Conservation (phyloP, 495 filamentous ascomycete genomes). For the Daldinia caldariorum region DNA sequence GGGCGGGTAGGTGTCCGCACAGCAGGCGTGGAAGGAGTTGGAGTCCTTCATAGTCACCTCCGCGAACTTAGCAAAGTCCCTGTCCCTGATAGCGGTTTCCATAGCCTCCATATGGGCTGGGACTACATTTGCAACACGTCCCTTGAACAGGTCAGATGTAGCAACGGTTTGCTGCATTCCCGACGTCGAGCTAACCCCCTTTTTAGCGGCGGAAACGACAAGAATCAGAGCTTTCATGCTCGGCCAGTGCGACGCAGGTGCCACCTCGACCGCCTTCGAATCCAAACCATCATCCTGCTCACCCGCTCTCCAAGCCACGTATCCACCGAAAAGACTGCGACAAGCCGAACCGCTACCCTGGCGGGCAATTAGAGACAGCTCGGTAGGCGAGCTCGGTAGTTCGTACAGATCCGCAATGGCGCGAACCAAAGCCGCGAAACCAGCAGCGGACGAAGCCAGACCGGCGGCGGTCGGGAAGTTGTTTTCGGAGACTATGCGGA, state of each 20-base stretch:
- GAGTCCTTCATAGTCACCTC: constrained; percentile 94
- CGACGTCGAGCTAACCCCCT: constrained; percentile 87
- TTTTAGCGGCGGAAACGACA: constrained; percentile 91
- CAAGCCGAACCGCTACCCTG: constrained; percentile 96
- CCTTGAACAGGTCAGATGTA: constrained; percentile 82
- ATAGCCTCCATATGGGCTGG: constrained; percentile 87
- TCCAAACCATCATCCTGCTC: constrained; percentile 77
- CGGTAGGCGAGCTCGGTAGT: constrained; percentile 77
- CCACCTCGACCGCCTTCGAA: constrained; percentile 84
- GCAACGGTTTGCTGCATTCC: constrained; percentile 97
- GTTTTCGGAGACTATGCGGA: constrained; percentile 90
- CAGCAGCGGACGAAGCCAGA: constrained; percentile 89
- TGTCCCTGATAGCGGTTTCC: constrained; percentile 77
- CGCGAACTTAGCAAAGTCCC: constrained; percentile 88
- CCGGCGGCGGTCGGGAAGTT: constrained; percentile 99
- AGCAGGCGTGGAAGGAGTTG: constrained; percentile 95
- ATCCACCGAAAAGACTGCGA: constrained; percentile 89
- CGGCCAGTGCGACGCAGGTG: constrained; percentile 89
- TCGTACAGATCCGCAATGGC: constrained; percentile 92
- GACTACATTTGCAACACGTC: constrained; percentile 76
- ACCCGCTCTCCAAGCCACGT: constrained; percentile 92
- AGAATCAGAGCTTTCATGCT: constrained; percentile 91
- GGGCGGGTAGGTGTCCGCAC: constrained; percentile 92
- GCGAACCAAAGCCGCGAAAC: constrained; percentile 92
- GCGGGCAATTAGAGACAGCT: constrained; percentile 88